phyloP scores from a whole-genome alignment of 176 grass and related monocot genomes.

The Puccinellia tenuiflora region DNA sequence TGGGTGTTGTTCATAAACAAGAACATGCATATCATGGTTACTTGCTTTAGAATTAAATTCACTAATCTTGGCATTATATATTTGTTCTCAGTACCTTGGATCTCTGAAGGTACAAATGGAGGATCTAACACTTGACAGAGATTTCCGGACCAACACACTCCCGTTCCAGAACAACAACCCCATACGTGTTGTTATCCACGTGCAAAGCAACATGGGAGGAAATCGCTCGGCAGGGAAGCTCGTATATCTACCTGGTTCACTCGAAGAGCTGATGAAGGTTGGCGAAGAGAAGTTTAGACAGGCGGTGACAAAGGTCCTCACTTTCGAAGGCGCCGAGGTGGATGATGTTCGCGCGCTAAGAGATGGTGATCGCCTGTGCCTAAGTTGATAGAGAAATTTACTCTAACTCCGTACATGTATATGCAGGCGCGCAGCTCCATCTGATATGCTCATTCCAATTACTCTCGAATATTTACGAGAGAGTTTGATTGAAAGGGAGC shows the following conservation, averaged over 20 bases:
- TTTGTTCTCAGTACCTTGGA: neutral
- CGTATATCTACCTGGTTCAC: neutral
- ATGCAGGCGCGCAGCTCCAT: too few species aligned
- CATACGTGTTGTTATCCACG: conserved; percentile 23
- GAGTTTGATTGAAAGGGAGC: neutral
- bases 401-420: neutral
- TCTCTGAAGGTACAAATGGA: neutral
- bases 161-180: neutral
- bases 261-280: conserved; percentile 25
- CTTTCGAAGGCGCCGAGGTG: conserved; percentile 36
- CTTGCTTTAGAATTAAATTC: neutral
- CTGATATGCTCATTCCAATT: too few species aligned
- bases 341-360: conserved; percentile 39
- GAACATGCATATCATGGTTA: neutral
- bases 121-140: neutral
- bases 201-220: neutral
- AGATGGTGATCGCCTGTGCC: conserved; percentile 43
- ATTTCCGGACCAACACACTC: neutral
- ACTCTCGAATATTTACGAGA: neutral
- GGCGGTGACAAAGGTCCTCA: conserved; percentile 19
- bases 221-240: conserved; percentile 14
- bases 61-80: neutral
- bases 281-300: conserved; percentile 24
- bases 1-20: neutral
- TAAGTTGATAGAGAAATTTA: neutral